These are phyloP conservation scores for Zoysia japonica DNA, from an alignment of 176 grass and related monocot species.

Conservation along the genomic window DNA sequence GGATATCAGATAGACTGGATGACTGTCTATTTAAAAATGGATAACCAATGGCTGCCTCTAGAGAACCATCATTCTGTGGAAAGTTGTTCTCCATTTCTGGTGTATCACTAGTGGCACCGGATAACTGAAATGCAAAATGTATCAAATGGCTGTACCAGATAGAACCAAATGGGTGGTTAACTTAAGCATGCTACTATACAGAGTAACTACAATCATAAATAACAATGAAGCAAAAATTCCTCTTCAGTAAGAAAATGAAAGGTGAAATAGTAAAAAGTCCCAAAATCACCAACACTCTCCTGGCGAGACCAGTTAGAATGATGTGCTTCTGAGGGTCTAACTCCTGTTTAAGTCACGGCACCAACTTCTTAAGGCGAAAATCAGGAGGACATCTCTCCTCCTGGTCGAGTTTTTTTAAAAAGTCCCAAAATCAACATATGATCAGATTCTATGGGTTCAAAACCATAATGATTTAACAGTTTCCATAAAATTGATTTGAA, in stretches of 20 bases:
- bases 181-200: background rate
- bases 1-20: slow-evolving; percentile 53
- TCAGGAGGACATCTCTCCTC: no score
- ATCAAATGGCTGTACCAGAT: slow-evolving; percentile 6
- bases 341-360: no score
- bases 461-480: background rate
- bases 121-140: slow-evolving; percentile 43
- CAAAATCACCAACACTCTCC: no score
- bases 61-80: slow-evolving; percentile 43
- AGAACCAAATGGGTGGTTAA: slow-evolving; percentile 17
- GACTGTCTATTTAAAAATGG: slow-evolving; percentile 45
- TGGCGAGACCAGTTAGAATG: no score
- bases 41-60: slow-evolving; percentile 35
- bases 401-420: no score
- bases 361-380: no score
- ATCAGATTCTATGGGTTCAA: background rate
- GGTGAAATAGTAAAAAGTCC: background rate
- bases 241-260: background rate
- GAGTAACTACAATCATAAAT: background rate
- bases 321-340: no score
- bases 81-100: slow-evolving; percentile 39
- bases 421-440: no score
- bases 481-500: slow-evolving; percentile 6
- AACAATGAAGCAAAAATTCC: background rate
- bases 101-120: slow-evolving; percentile 35